Percentiles rank a stretch among this genome's conserved stretches.
phyloP scores from a whole-genome alignment of 352 stramenopile genomes.

The Phytophthora multivora region DNA sequence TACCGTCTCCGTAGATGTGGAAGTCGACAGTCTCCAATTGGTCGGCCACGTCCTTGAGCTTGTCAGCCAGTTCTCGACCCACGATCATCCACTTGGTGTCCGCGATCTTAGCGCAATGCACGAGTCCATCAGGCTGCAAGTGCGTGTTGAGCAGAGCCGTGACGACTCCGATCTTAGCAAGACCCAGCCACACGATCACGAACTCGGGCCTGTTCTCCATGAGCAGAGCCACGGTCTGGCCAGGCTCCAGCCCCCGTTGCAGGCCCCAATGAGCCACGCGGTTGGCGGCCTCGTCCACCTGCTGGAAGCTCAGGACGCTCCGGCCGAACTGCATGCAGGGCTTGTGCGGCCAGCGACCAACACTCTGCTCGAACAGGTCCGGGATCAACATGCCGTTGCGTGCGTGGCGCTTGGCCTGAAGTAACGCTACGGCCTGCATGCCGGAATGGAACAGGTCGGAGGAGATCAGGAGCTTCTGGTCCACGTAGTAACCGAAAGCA shows the following conservation, averaged over 20 bases:
- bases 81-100: constrained; percentile 70
- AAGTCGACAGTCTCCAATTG: constrained; percentile 49
- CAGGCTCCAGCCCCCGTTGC: constrained; percentile 42
- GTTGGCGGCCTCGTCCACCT: constrained; percentile 75
- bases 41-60: constrained; percentile 38
- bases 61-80: constrained; percentile 61
- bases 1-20: constrained; percentile 62
- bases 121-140: constrained; percentile 62
- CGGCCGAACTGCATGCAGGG: constrained; percentile 63
- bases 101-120: constrained; percentile 78
- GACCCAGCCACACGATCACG: constrained; percentile 79
- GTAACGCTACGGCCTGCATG: constrained; percentile 43
- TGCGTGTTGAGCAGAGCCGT: constrained; percentile 88
- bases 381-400: constrained; percentile 44
- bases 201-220: constrained; percentile 91
- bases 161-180: constrained; percentile 85
- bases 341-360: constrained; percentile 60
- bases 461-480: constrained; percentile 64
- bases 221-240: constrained; percentile 79
- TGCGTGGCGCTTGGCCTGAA: constrained; percentile 45
- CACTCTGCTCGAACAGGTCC: constrained; percentile 69
- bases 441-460: constrained; percentile 56
- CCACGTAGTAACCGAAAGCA: constrained; percentile 49
- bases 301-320: constrained; percentile 51
- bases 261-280: constrained; percentile 79